A percentile compares a stretch with the other conserved stretches of the same genome.
These are phyloP conservation scores for Podaxis sp. DNA, from an alignment of 768 basidiomycete genomes.

Conservation along the genomic window DNA sequence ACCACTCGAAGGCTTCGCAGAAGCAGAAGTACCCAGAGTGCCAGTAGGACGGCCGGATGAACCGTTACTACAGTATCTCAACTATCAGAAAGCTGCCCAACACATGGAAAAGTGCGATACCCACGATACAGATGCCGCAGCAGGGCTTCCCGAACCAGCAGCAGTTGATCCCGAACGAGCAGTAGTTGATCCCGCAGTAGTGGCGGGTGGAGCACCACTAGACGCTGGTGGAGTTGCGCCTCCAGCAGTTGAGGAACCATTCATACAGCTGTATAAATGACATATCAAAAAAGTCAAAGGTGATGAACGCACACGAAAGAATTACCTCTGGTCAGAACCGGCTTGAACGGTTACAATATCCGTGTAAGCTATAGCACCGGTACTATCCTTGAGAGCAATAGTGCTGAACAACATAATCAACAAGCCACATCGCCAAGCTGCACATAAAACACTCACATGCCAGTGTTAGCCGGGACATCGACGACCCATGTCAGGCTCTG, in stretches of 20 bases:
- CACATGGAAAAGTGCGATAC: not conserved
- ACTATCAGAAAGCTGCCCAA: not conserved
- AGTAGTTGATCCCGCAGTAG: conserved; percentile 5
- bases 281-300: not conserved
- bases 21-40: conserved; percentile 18
- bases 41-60: conserved; percentile 6
- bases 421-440: not conserved
- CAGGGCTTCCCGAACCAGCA: not conserved
- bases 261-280: conserved; percentile 3
- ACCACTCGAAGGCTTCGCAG: conserved; percentile 14
- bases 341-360: conserved; percentile 41
- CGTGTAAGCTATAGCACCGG: conserved; percentile 49
- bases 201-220: not conserved
- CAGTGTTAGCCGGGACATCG: conserved; percentile 37
- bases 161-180: not conserved
- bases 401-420: conserved; percentile 33
- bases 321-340: conserved; percentile 32
- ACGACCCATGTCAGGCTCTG: conserved; percentile 51
- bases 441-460: conserved; percentile 36
- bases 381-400: conserved; percentile 52
- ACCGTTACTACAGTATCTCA: not conserved
- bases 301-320: not conserved
- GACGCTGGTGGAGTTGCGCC: not conserved
- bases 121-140: not conserved
- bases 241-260: not conserved